Evolutionary conservation across 257 asterid species (phyloP).

Genomic region (Solanum ossicruentum): DNA sequence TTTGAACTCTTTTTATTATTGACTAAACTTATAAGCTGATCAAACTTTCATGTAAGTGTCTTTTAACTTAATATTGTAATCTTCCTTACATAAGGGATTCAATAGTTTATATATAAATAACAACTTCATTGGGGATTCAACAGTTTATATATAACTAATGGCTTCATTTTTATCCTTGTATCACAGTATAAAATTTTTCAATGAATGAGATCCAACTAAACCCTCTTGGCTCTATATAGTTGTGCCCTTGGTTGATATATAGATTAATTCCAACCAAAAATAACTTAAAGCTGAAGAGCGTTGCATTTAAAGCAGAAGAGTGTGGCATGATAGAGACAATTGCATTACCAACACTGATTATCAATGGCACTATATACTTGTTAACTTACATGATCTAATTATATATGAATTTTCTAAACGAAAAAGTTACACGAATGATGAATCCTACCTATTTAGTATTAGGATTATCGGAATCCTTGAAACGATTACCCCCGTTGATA

Average conservation of each 20-base stretch:
- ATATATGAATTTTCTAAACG: neutral
- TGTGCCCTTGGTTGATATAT: neutral
- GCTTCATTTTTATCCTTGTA: neutral
- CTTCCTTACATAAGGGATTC: neutral
- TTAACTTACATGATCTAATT: neutral
- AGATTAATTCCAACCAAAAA: neutral
- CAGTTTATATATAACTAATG: neutral
- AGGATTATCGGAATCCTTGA: slow-evolving; percentile 29
- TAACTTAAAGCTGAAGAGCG: neutral
- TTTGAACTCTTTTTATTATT: neutral
- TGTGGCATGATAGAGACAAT: neutral
- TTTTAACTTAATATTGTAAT: neutral
- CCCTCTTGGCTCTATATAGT: neutral
- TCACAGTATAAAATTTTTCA: neutral
- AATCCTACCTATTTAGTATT: slow-evolving; percentile 29
- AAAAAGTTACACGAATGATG: neutral
- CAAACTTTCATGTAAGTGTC: neutral
- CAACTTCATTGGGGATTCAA: neutral
- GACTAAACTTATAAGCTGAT: neutral
- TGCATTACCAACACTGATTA: neutral
- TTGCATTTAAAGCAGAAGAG: neutral
- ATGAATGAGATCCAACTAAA: neutral
- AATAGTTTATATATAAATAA: too few relatives aligned
- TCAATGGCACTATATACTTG: neutral
- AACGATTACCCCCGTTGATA: slow-evolving; percentile 48